Conservation (phyloP, 768 basidiomycete species). For the Holtermannia corniformis region DNA sequence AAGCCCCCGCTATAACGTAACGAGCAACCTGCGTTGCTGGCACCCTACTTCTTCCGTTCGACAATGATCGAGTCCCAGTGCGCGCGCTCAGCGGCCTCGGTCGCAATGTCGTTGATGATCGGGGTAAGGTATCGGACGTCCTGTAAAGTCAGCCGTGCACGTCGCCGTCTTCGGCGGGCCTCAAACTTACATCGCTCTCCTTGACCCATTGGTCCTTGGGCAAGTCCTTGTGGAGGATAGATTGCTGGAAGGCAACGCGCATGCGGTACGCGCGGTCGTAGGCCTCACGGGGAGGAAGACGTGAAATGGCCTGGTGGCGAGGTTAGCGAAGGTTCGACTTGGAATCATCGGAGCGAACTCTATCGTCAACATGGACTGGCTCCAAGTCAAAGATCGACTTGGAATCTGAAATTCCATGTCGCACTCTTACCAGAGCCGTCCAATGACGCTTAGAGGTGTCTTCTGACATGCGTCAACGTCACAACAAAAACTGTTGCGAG, state of each 20-base stretch:
- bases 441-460: no score
- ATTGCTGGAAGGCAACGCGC: conserved; percentile 59
- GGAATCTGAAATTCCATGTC: no score
- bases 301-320: conserved; percentile 74
- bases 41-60: conserved; percentile 51
- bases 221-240: conserved; percentile 66
- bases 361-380: no score
- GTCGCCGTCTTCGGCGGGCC: background rate
- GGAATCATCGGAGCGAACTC: no score
- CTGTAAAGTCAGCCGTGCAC: conserved; percentile 44
- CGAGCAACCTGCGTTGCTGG: no score
- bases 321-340: no score
- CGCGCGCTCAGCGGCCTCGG: conserved; percentile 66
- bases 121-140: conserved; percentile 82
- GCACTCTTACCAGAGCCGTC: no score
- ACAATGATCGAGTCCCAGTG: conserved; percentile 73
- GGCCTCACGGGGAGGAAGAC: conserved; percentile 64
- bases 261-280: conserved; percentile 89
- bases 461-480: no score
- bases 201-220: conserved; percentile 73
- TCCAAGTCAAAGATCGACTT: no score
- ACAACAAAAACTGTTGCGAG: no score
- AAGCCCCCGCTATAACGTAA: no score
- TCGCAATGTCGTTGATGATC: conserved; percentile 59
- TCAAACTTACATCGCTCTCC: conserved; percentile 58